phyloP scores from a whole-genome alignment of 495 filamentous ascomycete genomes.

The Glarea lozoyensis region DNA sequence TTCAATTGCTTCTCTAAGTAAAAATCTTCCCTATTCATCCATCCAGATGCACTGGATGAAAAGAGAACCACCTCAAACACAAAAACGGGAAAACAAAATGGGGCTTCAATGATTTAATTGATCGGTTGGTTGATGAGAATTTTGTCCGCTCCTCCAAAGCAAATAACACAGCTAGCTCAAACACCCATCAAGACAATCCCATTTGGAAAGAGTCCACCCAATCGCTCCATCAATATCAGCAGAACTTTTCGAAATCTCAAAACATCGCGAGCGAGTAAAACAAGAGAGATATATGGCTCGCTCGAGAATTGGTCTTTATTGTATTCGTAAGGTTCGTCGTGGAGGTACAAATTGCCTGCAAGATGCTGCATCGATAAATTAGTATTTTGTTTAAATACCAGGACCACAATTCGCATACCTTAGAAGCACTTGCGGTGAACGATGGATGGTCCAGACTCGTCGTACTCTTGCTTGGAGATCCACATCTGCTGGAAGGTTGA shows the following conservation, averaged over 20 bases:
- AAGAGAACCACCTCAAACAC: slow-evolving; percentile 11
- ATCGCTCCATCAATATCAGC: slow-evolving; percentile 23
- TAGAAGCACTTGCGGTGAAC: slow-evolving; percentile 99
- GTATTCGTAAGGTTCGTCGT: slow-evolving; percentile 26
- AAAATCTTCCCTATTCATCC: slow-evolving; percentile 1
- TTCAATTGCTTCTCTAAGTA: slow-evolving; percentile 17
- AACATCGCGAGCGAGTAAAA: slow-evolving; percentile 20
- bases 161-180: slow-evolving; percentile 18
- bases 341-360: slow-evolving; percentile 16
- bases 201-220: slow-evolving; percentile 21
- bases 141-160: slow-evolving; percentile 13
- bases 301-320: slow-evolving; percentile 23
- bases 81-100: slow-evolving; percentile 14
- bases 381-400: not conserved
- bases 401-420: slow-evolving; percentile 38
- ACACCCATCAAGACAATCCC: slow-evolving; percentile 9
- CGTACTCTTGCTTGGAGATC: slow-evolving; percentile 99
- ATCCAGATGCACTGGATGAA: slow-evolving; percentile 11
- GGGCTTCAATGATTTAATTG: slow-evolving; percentile 19
- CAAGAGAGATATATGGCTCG: slow-evolving; percentile 14
- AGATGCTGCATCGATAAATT: slow-evolving; percentile 6
- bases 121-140: slow-evolving; percentile 20
- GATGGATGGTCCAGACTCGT: slow-evolving; percentile 98
- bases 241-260: slow-evolving; percentile 27
- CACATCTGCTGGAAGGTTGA: slow-evolving; percentile 99